Percentiles rank a stretch among this genome's conserved stretches.
These are phyloP conservation scores for Monilinia aucupariae DNA, from an alignment of 2,329 filamentous ascomycete species.

Conservation along the genomic window DNA sequence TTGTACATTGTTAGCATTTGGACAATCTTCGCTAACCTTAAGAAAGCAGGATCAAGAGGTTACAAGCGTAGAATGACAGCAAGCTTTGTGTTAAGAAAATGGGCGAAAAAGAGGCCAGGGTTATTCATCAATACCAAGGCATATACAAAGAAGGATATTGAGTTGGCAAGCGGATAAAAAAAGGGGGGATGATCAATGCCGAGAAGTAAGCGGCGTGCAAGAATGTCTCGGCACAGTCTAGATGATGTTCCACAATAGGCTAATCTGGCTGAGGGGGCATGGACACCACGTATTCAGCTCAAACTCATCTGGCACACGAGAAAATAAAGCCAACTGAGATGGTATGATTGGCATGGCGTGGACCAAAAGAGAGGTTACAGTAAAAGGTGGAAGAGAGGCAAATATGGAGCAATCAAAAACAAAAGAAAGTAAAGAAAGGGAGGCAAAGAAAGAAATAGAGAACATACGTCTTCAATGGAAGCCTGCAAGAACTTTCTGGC, in stretches of 20 bases:
- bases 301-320: not conserved
- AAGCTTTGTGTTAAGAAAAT: not conserved
- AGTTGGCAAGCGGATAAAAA: not conserved
- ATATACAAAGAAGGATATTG: not conserved
- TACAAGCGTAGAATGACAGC: not conserved
- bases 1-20: not conserved
- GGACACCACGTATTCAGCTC: not conserved
- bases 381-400: not conserved
- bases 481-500: conserved; percentile 84
- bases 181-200: not conserved
- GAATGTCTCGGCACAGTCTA: not conserved
- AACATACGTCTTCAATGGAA: conserved; percentile 76
- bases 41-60: not conserved
- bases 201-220: not conserved
- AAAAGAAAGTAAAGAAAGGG: not conserved
- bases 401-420: not conserved
- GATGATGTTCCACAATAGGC: not conserved
- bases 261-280: not conserved
- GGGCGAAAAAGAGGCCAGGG: not conserved
- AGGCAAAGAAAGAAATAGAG: conserved; percentile 4
- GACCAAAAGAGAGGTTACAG: not conserved
- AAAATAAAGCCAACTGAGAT: not conserved
- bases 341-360: not conserved
- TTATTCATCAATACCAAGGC: not conserved
- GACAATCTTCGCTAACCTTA: not conserved